Base-by-base conservation (phyloP, 2,329 filamentous ascomycete genomes). In the Pyricularia sp. region DNA sequence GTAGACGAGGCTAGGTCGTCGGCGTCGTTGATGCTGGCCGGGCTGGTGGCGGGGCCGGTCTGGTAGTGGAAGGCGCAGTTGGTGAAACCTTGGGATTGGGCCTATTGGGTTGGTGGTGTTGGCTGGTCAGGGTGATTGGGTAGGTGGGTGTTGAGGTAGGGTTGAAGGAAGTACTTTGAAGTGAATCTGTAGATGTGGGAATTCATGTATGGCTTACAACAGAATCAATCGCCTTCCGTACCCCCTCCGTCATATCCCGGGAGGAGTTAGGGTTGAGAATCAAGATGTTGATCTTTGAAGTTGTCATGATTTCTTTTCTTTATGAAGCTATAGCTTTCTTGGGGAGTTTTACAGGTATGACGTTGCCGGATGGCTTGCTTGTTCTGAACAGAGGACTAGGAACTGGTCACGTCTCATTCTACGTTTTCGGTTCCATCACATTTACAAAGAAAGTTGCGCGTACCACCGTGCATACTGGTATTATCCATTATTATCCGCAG, bases 221-320 rank as follows among this genome's bases (percentile, higher is more conserved):
- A n/a, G 24, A 40, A 2, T 53, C 62, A 10, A 86, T 78, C 62
- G 80, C 77, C 61, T 75, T 71, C 65, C 81, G 80, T 70, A 93
- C 79, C 30, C 82, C 84, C 7, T 84, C 78, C 12, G 89, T 93
- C 89, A 93, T 93, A 65, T 80, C 78, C 65, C 77, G 70, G 0
- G 87, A 91, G 2, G 88, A 91, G 76, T 94, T 94, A 40, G 90
- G 90, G 71, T 94, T 93, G 70, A 93, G 81, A 67, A 93, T 78
- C 55, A 93, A 80, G 67, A 93, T 35, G 6, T 59, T 24, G 28
- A 64, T 35, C 7, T 30, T 30, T 35, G 22, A 7, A 24, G 30
- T 13, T 30, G 60, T 4, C 30, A 44, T 62, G 60, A 19, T 62
- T 12, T n/a, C 6, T 6, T 28, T 7, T 3, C 19, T 35, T 24